Base-by-base conservation (phyloP, 2,329 filamentous ascomycete genomes). In the Paecilomyces formosus region DNA sequence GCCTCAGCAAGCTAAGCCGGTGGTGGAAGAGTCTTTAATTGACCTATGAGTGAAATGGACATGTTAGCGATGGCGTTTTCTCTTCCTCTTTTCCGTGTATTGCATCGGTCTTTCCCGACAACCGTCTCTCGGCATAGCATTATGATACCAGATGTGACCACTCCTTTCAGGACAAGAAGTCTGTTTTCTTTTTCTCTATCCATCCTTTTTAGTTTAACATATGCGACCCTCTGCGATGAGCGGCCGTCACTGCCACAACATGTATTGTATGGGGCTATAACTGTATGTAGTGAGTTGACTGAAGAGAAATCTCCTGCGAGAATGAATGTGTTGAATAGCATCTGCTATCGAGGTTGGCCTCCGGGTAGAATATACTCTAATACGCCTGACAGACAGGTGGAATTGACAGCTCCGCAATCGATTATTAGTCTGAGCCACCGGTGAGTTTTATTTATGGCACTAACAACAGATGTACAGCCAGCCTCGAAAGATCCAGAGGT, bases 21-120 rank as follows among this genome's bases (percentile, higher is more conserved):
- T 60, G 5, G 66, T 68, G 12, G 69, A 71, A 52, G 69, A 71
- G 58, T 70, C 68, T 58, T 57, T 71, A 55, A 71, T 71, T 58
- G 69, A 71, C 57, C 61, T 71, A 58, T 71, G 64, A 57, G 35
- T 45, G 28, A 45, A 55, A 3, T 21, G n/a, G 31, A 55, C 50
- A 52, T 52, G 50, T 52, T 54, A 54, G 53, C 53, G 53, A 54
- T 15, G 53, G 53, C 18, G 53, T 54, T 53, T 30, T 12, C 22
- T 31, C 28, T 3, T 28, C 18, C 26, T 30, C 30, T 28, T 35
- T 54, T 58, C 28, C 54, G 54, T 9, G 21, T 52, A n/a, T 24
- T 52, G 50, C 50, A 52, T 52, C 50, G 45, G 55, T 56, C 45
- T 53, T 58, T 22, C 49, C 24, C 33, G 53, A 59, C 53, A 59